Base-by-base conservation (phyloP, 2,329 filamentous ascomycete species). In the Diaporthe sp. region DNA sequence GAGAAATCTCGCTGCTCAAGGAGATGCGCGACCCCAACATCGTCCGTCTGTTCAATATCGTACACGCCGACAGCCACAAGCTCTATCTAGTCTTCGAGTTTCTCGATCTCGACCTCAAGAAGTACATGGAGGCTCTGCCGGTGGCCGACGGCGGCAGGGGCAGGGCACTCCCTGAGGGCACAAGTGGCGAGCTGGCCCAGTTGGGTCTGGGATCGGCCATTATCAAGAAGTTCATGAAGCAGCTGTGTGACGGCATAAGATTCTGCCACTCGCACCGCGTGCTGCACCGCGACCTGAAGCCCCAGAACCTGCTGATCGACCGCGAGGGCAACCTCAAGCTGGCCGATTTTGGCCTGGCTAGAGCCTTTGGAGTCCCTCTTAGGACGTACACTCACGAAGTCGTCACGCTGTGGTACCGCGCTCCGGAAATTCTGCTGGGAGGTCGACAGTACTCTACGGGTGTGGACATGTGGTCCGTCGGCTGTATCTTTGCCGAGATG, bases 401-500 rank as follows among this genome's bases (percentile, higher is more conserved):
- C 76, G 95, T 97, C 74, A 97, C 95, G 1, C 88, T 97, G 71
- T 97, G 95, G 95, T 97, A 97, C 83, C 93, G 95, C 75, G 90
- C 94, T 10, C 95, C 95, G 1, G 95, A 97, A 83, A 97, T 97
- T 82, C 88, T 97, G 50, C 90, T 97, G 4, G 95, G 95, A 81
- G 94, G 95, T 72, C 92, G 95, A 76, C 95, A 97, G 83, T 97
- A 97, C 86, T 96, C 94, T 19, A 97, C 95, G n/a, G 95, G 95
- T 75, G 94, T 97, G 55, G 95, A 97, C 82, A 97, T 97, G 93
- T 97, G 95, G 95, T 96, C 94, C 30, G 92, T 95, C 54, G 95
- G 95, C 76, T 96, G 94, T 83, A 97, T 97, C 84, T 97, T 97
- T 82, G 95, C 95, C 28, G 95, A 97, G 84, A 97, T 97, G 95